Evolutionary conservation across 2,329 filamentous ascomycete genomes (phyloP).

Genomic region (Sporothrix curviconia): DNA sequence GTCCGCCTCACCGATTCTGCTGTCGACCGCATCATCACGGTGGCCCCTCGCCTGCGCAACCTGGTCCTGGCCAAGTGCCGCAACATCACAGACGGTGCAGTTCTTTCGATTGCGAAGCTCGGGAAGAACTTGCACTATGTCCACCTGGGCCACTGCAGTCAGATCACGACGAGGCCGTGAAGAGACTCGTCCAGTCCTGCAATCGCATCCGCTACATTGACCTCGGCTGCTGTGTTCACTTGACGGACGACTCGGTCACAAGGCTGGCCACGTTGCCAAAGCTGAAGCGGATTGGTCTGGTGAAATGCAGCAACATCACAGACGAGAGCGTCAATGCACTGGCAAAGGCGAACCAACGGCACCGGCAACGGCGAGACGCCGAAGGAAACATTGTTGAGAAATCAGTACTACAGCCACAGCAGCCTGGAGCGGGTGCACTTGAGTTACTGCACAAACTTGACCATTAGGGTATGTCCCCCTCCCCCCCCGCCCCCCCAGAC

Average conservation of each 20-base stretch:
- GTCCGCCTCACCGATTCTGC: slow-evolving; percentile 75
- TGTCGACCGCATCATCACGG: slow-evolving; percentile 79
- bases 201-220: slow-evolving; percentile 97
- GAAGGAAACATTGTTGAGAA: slow-evolving; percentile 41
- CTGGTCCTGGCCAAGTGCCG: slow-evolving; percentile 91
- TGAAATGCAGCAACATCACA: slow-evolving; percentile 88
- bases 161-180: slow-evolving; percentile 89
- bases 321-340: slow-evolving; percentile 82
- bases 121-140: slow-evolving; percentile 97
- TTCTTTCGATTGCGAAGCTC: slow-evolving; percentile 78
- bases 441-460: slow-evolving; percentile 86
- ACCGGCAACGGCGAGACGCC: slow-evolving; percentile 42
- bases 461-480: slow-evolving; percentile 71
- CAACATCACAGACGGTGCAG: slow-evolving; percentile 82
- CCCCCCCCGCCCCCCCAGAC: no score
- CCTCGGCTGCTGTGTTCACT: slow-evolving; percentile 82
- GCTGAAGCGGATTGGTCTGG: slow-evolving; percentile 85
- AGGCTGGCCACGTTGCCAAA: slow-evolving; percentile 84
- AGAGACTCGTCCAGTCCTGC: slow-evolving; percentile 74
- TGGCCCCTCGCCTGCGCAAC: slow-evolving; percentile 83
- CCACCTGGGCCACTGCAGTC: slow-evolving; percentile 85
- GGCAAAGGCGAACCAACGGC: slow-evolving; percentile 59
- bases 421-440: slow-evolving; percentile 91
- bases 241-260: slow-evolving; percentile 86
- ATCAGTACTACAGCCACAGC: slow-evolving; percentile 49